Evolutionary conservation across 2,329 filamentous ascomycete species (phyloP), one percentile per base, ranked within the genome.

Genomic region (Trichoderma sp.): DNA sequence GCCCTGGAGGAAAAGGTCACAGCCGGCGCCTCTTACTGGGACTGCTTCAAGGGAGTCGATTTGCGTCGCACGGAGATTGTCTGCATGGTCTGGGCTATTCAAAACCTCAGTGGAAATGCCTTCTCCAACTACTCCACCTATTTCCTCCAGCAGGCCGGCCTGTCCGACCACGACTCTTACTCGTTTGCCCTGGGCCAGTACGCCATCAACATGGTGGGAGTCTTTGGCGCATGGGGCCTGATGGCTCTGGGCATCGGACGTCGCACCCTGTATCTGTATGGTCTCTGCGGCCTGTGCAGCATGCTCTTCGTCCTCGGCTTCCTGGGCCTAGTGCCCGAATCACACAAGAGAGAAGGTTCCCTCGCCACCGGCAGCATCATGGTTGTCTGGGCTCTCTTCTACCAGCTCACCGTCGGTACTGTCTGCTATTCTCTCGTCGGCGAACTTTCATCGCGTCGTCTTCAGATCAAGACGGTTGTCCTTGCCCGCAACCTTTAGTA

Each of bases 381-480:
- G 91, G 84, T 96, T 40, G 80, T 90, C 68, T 96, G 91, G 91
- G 91, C 94, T 0, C 82, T 96, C 57, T 87, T 91, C 75, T 97
- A 97, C 81, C 93, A 97, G 78, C 84, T 95, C 59, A 92, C 92
- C 0, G 93, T 97, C 60, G 94, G 94, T 49, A 96, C 94, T 0
- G 93, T 97, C 8, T 93, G 91, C 79, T 97, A 96, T 81, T 96
- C 93, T 0, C 87, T 97, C 13, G 94, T 97, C 5, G 88, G 92
- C 0, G 94, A 97, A 78, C 81, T 97, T 27, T 94, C 93, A 0
- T 93, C 93, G 0, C 88, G 92, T 16, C 87, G 94, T 2, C 85
- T 97, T 40, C 91, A 94, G 76, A 94, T 96, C 83, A 97, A 97
- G 83, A 97, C 94, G 0, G 91, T 97, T 27, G 94, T 96, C 0